Evolutionary conservation across 2,329 filamentous ascomycete species (phyloP), one percentile per base, ranked within the genome.

Genomic region (Fusarium decemcellulare): DNA sequence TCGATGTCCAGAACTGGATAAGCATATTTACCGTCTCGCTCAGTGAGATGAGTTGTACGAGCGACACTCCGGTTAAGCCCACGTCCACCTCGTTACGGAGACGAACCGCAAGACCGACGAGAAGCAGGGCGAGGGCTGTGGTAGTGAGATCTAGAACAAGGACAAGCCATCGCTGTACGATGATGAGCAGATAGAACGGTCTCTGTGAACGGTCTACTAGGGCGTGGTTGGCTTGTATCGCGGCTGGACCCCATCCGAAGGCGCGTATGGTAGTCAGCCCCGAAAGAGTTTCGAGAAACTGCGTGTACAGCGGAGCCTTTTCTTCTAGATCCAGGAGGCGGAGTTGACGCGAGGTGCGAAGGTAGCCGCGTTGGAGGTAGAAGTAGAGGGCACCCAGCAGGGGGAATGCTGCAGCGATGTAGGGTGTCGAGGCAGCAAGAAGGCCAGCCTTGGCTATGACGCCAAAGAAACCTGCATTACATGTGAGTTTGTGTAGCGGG

Each of bases 131-230:
- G 14, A 88, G 77, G 4, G 72, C 81, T 0, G 84, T 80, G 0
- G 86, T 83, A 1, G 85, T 78, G 30, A 88, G 73, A 60, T 87
- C 84, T 1, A 89, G 73, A 0, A 86, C 84, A 1, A 89, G 75
- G 0, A 79, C 82, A 0, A 89, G 77, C 88, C 88, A 90, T 37
- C 86, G 81, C 72, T 91, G 89, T 5, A 89, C 82, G 40, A 84
- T 83, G 59, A 82, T 85, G 7, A 90, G 79, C 0, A 89, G 80
- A 68, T 91, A 91, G 52, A 85, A 87, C 0, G 88, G 87, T 23
- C 80, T 77, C 68, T 90, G 88, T 0, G 87, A 88, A 7, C 76
- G 76, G 62, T 90, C 85, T 2, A 90, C 77, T 0, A 87, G 79
- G 5, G 70, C 65, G 15, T 84, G 75, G 59, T 87, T 88, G 63